These are phyloP conservation scores for Blumeriella jaapii DNA, from an alignment of 2,329 filamentous ascomycete species.

Conservation along the genomic window DNA sequence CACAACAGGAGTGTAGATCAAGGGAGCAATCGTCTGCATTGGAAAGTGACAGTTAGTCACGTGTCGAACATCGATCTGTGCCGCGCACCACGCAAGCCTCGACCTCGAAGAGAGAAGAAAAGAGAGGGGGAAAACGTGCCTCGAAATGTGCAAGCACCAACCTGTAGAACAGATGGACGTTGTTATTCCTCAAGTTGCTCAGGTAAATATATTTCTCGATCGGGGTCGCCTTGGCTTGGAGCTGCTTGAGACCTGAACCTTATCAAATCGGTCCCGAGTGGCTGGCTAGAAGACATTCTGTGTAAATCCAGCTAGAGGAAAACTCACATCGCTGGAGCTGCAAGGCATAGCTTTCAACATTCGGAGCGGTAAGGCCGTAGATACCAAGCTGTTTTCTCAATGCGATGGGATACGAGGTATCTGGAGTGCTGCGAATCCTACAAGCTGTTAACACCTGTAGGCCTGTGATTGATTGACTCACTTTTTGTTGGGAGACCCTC, in stretches of 20 bases:
- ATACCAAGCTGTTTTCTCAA: constrained; percentile 18
- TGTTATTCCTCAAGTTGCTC: constrained; percentile 22
- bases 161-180: constrained; percentile 25
- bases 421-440: constrained; percentile 9
- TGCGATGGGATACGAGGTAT: constrained; percentile 23
- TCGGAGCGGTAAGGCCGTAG: constrained; percentile 23
- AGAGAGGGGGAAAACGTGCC: constrained; percentile 9
- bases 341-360: constrained; percentile 21
- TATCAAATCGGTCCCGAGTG: too few species aligned
- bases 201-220: constrained; percentile 27
- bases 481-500: constrained; percentile 2
- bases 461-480: too few species aligned
- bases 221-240: constrained; percentile 20
- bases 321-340: constrained; percentile 23
- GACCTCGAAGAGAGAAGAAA: not conserved
- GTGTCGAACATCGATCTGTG: not conserved
- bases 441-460: too few species aligned
- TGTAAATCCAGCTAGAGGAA: not conserved
- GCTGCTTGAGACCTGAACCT: constrained; percentile 22
- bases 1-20: constrained; percentile 51
- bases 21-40: constrained; percentile 33
- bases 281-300: too few species aligned
- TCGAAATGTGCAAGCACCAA: constrained; percentile 22
- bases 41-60: constrained; percentile 5
- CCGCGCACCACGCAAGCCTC: not conserved